These are phyloP conservation scores for Herpetomonas tarakana DNA, from an alignment of 208 protist species.

Conservation along the genomic window DNA sequence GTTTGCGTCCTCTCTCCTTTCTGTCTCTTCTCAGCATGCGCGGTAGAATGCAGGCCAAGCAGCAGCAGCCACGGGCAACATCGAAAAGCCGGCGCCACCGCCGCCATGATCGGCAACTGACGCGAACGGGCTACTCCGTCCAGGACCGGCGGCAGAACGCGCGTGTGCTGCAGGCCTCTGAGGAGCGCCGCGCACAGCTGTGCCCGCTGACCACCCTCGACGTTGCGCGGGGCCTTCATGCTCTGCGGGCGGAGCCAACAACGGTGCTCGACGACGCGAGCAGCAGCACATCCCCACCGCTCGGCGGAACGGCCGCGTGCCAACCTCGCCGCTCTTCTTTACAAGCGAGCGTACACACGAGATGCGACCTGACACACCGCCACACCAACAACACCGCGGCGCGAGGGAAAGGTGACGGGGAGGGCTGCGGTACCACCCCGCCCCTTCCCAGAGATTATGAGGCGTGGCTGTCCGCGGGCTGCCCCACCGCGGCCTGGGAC, in stretches of 20 bases:
- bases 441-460: conserved; percentile 39
- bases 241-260: conserved; percentile 16
- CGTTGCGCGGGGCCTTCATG: conserved; percentile 45
- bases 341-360: no score
- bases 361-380: no score
- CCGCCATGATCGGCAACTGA: conserved; percentile 8
- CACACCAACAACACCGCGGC: no score
- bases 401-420: no score
- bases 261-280: conserved; percentile 37
- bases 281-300: not conserved
- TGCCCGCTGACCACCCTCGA: conserved; percentile 38
- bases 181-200: conserved; percentile 53
- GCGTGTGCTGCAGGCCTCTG: conserved; percentile 42
- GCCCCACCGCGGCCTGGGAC: conserved; percentile 46
- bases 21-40: no score
- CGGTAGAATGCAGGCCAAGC: not conserved
- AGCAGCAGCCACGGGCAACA: not conserved
- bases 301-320: not conserved
- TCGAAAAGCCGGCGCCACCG: conserved; percentile 3
- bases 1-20: no score
- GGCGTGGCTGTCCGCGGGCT: conserved; percentile 47
- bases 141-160: conserved; percentile 66
- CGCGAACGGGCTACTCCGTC: conserved; percentile 42
- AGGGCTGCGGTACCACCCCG: no score
- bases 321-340: no score